Evolutionary conservation across 1,139 yeast species (phyloP).

Genomic region (Blastobotrys malaysiensis): DNA sequence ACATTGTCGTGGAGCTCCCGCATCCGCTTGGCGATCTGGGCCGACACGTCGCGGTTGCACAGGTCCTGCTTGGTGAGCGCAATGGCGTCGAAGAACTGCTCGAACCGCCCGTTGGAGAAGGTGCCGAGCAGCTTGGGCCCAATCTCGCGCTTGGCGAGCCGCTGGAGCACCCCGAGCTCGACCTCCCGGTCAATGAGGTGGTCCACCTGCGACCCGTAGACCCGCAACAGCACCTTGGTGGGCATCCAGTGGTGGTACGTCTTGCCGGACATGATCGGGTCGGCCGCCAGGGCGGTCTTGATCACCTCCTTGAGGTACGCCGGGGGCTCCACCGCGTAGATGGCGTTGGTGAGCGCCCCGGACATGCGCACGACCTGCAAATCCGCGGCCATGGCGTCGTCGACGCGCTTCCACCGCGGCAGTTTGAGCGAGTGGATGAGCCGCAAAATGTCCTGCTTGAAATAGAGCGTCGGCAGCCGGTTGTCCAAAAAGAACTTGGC

Average conservation of each 20-base stretch:
- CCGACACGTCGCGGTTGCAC: slow-evolving; percentile 67
- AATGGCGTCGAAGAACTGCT: slow-evolving; percentile 77
- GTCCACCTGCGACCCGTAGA: slow-evolving; percentile 89
- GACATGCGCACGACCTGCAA: slow-evolving; percentile 61
- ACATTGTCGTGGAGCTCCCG: slow-evolving; percentile 85
- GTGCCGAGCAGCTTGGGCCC: slow-evolving; percentile 90
- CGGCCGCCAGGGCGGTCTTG: slow-evolving; percentile 18
- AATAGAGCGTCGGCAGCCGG: slow-evolving; percentile 72
- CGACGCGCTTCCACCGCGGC: slow-evolving; percentile 66
- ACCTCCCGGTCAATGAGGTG: slow-evolving; percentile 79
- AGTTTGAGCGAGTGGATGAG: slow-evolving; percentile 60
- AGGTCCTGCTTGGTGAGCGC: slow-evolving; percentile 70
- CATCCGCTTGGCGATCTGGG: slow-evolving; percentile 93
- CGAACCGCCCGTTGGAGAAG: slow-evolving; percentile 85
- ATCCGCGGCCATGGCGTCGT: slow-evolving; percentile 32
- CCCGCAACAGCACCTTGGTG: slow-evolving; percentile 55
- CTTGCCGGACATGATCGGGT: slow-evolving; percentile 14
- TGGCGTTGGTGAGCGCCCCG: slow-evolving; percentile 91
- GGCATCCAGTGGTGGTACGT: slow-evolving; percentile 36
- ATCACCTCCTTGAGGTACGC: slow-evolving; percentile 28
- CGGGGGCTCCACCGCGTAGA: slow-evolving; percentile 55
- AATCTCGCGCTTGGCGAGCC: slow-evolving; percentile 69
- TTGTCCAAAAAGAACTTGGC: slow-evolving; percentile 47
- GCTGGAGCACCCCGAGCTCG: slow-evolving; percentile 67
- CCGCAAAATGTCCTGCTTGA: slow-evolving; percentile 73